A percentile compares a stretch with the other conserved stretches of the same genome.
Conservation (phyloP, 305 asterid species). For the Fraxinus dipetala region DNA sequence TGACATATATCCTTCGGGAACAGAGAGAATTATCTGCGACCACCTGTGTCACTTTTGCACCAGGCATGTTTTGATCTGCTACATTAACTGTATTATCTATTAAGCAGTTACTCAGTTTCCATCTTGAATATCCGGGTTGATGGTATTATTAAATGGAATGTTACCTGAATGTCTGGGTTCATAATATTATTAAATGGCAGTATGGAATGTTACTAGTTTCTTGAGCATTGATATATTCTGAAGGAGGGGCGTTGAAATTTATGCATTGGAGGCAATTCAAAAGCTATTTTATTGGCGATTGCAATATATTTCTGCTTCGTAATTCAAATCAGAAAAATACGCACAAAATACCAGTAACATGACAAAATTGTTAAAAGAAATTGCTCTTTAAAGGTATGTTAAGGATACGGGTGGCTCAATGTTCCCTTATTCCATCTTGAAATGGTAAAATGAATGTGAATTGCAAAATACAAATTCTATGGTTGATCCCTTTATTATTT, state of each 20-base stretch:
- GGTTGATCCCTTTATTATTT: background rate
- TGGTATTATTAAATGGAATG: background rate
- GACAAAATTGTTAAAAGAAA: background rate
- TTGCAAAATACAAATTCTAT: background rate
- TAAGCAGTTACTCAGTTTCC: background rate
- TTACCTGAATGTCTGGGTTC: background rate
- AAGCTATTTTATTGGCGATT: background rate
- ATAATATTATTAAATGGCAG: background rate
- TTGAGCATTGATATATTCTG: background rate
- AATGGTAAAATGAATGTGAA: background rate
- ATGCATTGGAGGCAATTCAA: background rate
- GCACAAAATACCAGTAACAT: background rate
- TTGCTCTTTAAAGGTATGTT: background rate
- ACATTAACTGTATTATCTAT: background rate
- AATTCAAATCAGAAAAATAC: background rate
- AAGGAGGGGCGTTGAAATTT: background rate
- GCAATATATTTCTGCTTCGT: background rate
- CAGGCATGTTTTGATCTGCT: constrained; percentile 46
- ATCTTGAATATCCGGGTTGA: background rate
- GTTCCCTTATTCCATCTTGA: background rate
- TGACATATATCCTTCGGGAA: constrained; percentile 81
- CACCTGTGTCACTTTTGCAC: constrained; percentile 78
- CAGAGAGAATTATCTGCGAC: constrained; percentile 63
- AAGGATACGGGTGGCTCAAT: background rate
- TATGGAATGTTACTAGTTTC: background rate